Conservation (phyloP, 2,329 filamentous ascomycete genomes). For the Neopestalotiopsis rosae region DNA sequence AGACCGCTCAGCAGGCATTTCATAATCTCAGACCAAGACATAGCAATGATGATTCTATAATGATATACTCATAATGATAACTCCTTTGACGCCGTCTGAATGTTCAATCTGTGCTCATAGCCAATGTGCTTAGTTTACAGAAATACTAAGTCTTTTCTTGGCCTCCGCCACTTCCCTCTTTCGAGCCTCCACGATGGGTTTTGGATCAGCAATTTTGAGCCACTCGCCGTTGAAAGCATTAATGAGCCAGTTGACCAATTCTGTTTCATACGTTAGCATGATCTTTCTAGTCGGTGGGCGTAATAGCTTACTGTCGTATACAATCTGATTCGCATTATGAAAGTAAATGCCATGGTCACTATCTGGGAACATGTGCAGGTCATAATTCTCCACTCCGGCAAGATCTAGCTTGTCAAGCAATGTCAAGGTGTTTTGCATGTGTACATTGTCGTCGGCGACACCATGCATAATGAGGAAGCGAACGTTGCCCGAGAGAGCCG, state of each 20-base stretch:
- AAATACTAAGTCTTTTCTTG: slow-evolving; percentile 24
- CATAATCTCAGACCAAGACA: background rate
- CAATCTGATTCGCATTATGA: slow-evolving; percentile 88
- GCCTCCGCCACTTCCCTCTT: slow-evolving; percentile 26
- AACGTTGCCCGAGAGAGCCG: slow-evolving; percentile 75
- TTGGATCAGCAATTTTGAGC: slow-evolving; percentile 63
- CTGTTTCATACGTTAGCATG: slow-evolving; percentile 50
- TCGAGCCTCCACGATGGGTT: slow-evolving; percentile 41
- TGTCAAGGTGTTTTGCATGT: slow-evolving; percentile 91
- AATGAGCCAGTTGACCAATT: slow-evolving; percentile 87
- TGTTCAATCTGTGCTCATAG: background rate
- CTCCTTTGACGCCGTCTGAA: background rate
- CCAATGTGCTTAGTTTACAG: background rate
- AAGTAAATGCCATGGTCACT: slow-evolving; percentile 95
- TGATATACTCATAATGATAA: background rate
- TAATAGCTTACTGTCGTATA: slow-evolving; percentile 82
- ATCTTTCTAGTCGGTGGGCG: slow-evolving; percentile 1
- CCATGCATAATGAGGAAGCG: slow-evolving; percentile 97
- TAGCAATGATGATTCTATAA: background rate
- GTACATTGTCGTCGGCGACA: slow-evolving; percentile 95
- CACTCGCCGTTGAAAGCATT: slow-evolving; percentile 99
- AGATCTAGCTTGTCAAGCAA: slow-evolving; percentile 87
- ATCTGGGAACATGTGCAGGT: slow-evolving; percentile 95
- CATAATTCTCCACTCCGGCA: slow-evolving; percentile 86
- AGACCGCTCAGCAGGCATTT: background rate